Evolutionary conservation across 768 basidiomycete species (phyloP).

Genomic region (Coprinopsis sp.): DNA sequence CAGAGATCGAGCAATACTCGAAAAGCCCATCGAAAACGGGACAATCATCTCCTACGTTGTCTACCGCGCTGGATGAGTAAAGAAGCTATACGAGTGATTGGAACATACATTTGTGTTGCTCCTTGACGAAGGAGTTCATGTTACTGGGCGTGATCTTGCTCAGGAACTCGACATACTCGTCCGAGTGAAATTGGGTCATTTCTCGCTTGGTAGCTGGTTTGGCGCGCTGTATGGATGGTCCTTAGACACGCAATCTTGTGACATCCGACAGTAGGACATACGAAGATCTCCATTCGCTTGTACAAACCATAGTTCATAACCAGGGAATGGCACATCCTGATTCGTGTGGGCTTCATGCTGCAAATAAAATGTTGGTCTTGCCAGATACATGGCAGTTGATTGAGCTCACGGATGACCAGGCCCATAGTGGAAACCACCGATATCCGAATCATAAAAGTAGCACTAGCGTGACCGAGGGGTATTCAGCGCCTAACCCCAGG

Average conservation of each 20-base stretch:
- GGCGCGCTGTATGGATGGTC: conserved; percentile 60
- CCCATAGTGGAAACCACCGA: conserved; percentile 99
- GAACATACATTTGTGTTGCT: conserved; percentile 87
- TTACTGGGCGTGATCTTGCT: conserved; percentile 91
- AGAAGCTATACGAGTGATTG: background rate
- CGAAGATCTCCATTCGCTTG: conserved; percentile 99
- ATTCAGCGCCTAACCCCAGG: conserved; percentile 13
- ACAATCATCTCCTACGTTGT: conserved; percentile 98
- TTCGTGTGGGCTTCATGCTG: conserved; percentile 96
- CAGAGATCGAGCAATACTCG: conserved; percentile 98
- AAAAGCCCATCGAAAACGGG: conserved; percentile 98
- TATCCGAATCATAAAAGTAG: conserved; percentile 99
- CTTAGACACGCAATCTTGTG: conserved; percentile 2
- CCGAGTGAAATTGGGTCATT: conserved; percentile 99
- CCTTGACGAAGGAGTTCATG: conserved; percentile 89
- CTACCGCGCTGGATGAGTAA: conserved; percentile 33
- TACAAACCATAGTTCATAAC: conserved; percentile 99
- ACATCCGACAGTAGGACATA: conserved; percentile 37
- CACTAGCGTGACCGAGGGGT: conserved; percentile 61
- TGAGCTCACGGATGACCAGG: conserved; percentile 81
- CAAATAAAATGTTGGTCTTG: conserved; percentile 8
- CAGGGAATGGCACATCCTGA: conserved; percentile 98
- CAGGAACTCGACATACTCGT: conserved; percentile 98
- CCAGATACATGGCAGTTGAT: background rate
- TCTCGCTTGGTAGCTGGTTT: conserved; percentile 99